A percentile compares a stretch with the other conserved stretches of the same genome.
phyloP scores from a whole-genome alignment of 768 basidiomycete species.

The Suillus plorans region DNA sequence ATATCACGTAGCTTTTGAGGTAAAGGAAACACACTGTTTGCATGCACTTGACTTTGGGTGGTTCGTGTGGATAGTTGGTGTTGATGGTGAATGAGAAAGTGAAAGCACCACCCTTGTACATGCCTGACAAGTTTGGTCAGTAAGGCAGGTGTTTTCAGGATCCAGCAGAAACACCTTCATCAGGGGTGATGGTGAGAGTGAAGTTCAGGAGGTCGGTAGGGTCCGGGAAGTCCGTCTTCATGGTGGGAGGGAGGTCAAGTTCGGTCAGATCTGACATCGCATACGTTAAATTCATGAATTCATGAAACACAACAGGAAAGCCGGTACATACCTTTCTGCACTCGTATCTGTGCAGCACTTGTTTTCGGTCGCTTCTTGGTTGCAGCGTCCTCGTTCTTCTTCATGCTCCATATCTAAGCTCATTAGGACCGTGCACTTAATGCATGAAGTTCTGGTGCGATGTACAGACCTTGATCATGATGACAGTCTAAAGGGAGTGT shows the following conservation, averaged over 20 bases:
- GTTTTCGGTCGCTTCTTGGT: conserved; percentile 99
- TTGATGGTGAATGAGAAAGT: conserved; percentile 94
- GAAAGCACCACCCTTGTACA: conserved; percentile 97
- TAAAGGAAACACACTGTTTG: conserved; percentile 64
- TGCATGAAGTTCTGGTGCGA: not conserved
- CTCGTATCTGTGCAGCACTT: conserved; percentile 95
- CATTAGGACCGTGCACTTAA: conserved; percentile 8
- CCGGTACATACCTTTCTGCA: conserved; percentile 85
- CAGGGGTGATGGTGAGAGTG: conserved; percentile 90
- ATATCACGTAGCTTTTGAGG: not conserved
- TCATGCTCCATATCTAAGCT: conserved; percentile 95
- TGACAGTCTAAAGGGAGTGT: conserved; percentile 11
- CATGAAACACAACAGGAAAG: not conserved
- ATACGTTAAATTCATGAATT: conserved; percentile 5
- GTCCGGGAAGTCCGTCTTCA: conserved; percentile 95
- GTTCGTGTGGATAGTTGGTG: conserved; percentile 98
- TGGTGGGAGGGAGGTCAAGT: conserved; percentile 91
- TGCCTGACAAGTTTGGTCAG: conserved; percentile 52
- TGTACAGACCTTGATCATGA: conserved; percentile 46
- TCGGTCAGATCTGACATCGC: conserved; percentile 81
- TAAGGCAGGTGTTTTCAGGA: not conserved
- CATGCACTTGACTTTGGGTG: conserved; percentile 97
- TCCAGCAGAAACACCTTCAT: conserved; percentile 70
- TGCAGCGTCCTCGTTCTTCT: conserved; percentile 98
- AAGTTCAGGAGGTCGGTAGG: conserved; percentile 95